Conservation (phyloP, 2,329 filamentous ascomycete species). For the Aureobasidium sp. region DNA sequence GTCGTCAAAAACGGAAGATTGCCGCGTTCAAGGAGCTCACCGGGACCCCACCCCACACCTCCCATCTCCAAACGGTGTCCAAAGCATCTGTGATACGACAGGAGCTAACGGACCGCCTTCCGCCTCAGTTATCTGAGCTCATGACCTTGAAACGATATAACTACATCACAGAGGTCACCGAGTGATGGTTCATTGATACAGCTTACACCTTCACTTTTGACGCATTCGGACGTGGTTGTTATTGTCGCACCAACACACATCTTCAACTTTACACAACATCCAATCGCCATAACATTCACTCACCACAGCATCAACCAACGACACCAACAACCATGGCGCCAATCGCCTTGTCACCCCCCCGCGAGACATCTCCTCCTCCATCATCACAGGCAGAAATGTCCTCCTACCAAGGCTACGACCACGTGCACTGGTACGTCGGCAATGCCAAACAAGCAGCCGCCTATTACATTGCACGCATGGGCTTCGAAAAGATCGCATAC, state of each 20-base stretch:
- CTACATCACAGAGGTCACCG: neutral
- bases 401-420: constrained; percentile 75
- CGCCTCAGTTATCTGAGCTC: neutral
- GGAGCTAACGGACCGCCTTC: constrained; percentile 8
- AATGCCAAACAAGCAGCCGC: constrained; percentile 93
- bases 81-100: neutral
- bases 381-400: constrained; percentile 13
- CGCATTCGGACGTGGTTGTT: neutral
- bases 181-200: neutral
- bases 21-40: neutral
- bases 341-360: constrained; percentile 28
- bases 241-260: neutral
- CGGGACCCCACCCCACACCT: neutral
- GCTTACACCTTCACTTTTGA: neutral
- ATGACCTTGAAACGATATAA: neutral
- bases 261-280: constrained; percentile 6
- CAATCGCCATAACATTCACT: constrained; percentile 13
- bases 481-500: constrained; percentile 77
- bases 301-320: constrained; percentile 27
- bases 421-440: constrained; percentile 92
- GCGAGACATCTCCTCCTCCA: neutral
- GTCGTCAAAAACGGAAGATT: neutral
- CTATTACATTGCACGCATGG: constrained; percentile 83
- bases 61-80: neutral
- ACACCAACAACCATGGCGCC: constrained; percentile 28